Conservation (phyloP, 768 basidiomycete species). For the Ramaria sp. region DNA sequence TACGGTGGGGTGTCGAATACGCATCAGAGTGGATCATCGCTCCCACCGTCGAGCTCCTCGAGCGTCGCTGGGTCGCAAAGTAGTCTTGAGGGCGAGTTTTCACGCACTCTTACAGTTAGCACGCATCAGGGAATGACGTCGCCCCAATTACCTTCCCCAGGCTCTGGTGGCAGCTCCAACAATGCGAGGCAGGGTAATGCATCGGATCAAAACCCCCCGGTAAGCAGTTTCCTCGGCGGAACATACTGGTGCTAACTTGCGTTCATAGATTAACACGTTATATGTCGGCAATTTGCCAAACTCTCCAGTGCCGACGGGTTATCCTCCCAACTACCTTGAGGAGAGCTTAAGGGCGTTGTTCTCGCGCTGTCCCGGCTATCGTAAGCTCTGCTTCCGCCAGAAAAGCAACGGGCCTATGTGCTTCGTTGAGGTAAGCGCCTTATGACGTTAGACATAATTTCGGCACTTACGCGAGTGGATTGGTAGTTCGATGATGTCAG, state of each 20-base stretch:
- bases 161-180: slow-evolving; percentile 45
- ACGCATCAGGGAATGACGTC: slow-evolving; percentile 39
- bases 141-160: slow-evolving; percentile 69
- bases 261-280: slow-evolving; percentile 79
- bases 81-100: slow-evolving; percentile 24
- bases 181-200: slow-evolving; percentile 22
- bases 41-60: slow-evolving; percentile 29
- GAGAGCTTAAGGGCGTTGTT: slow-evolving; percentile 80
- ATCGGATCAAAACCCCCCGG: slow-evolving; percentile 89
- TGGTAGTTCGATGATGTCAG: slow-evolving; percentile 81
- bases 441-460: slow-evolving; percentile 8
- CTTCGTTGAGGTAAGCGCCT: slow-evolving; percentile 74
- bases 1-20: not conserved
- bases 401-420: slow-evolving; percentile 99
- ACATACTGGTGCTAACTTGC: slow-evolving; percentile 8
- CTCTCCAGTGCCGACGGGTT: slow-evolving; percentile 56
- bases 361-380: slow-evolving; percentile 67
- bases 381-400: slow-evolving; percentile 88
- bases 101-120: slow-evolving; percentile 37
- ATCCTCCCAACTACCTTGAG: slow-evolving; percentile 74
- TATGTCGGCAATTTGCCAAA: slow-evolving; percentile 98
- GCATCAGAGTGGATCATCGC: slow-evolving; percentile 13
- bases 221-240: slow-evolving; percentile 24
- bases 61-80: slow-evolving; percentile 28
- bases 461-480: not conserved